These are phyloP conservation scores for Colletotrichum caudatum DNA, from an alignment of 2,329 filamentous ascomycete genomes.

Conservation along the genomic window DNA sequence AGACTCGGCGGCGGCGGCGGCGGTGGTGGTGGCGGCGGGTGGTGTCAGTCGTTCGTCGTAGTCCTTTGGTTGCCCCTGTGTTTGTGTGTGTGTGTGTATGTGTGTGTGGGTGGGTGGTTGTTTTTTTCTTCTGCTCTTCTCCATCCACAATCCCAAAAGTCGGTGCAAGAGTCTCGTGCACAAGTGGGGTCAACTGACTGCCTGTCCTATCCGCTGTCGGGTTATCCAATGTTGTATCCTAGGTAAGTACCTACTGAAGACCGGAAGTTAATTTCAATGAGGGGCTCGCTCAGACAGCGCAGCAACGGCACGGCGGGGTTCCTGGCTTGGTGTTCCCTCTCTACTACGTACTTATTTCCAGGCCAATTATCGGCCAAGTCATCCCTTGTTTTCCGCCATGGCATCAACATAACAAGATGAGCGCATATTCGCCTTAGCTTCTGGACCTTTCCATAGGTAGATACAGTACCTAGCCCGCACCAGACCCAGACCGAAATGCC, in stretches of 20 bases:
- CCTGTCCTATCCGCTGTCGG: conserved; percentile 8
- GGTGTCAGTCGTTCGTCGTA: conserved; percentile 47
- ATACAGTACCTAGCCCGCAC: background rate
- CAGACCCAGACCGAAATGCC: background rate
- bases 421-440: conserved; percentile 14
- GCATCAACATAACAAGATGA: conserved; percentile 10
- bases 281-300: conserved; percentile 16
- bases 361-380: conserved; percentile 36
- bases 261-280: conserved; percentile 26
- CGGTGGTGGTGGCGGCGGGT: conserved; percentile 48
- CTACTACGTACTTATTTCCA: conserved; percentile 5
- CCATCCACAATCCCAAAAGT: conserved; percentile 51
- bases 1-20: conserved; percentile 8
- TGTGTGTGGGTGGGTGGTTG: background rate
- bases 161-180: conserved; percentile 52
- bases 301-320: conserved; percentile 36
- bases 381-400: conserved; percentile 17
- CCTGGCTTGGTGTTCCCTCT: conserved; percentile 21
- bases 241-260: conserved; percentile 4
- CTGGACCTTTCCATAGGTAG: conserved; percentile 32
- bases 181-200: conserved; percentile 50
- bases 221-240: conserved; percentile 9
- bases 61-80: conserved; percentile 16
- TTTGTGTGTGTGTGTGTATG: conserved; percentile 15
- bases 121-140: conserved; percentile 20